phyloP scores from a whole-genome alignment of 352 stramenopile genomes.

The Globisporangium spinosum region DNA sequence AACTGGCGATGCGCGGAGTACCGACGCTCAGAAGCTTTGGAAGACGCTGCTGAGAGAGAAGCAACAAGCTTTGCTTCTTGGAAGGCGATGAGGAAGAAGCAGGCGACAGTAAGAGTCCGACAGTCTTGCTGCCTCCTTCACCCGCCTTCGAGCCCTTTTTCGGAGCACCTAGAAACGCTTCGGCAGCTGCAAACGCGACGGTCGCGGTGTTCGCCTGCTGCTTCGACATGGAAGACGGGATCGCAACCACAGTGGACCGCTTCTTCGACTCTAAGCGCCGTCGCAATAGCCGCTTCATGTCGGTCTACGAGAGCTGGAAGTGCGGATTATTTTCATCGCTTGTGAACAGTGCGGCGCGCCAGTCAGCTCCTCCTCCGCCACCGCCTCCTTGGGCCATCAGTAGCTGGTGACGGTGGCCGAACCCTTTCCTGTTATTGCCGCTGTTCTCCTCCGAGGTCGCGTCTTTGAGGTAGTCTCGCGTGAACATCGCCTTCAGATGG shows the following conservation, averaged over 20 bases:
- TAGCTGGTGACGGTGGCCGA: conserved; percentile 26
- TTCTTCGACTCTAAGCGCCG: conserved; percentile 33
- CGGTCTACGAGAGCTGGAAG: conserved; percentile 34
- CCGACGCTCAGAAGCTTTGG: background rate
- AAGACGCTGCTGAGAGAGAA: conserved; percentile 1
- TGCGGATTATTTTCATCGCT: conserved; percentile 31
- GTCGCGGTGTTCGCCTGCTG: conserved; percentile 24
- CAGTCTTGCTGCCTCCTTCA: conserved; percentile 18
- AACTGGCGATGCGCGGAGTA: background rate
- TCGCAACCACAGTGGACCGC: conserved; percentile 8
- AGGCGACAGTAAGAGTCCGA: background rate
- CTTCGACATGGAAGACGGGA: background rate
- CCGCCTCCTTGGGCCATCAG: conserved; percentile 16
- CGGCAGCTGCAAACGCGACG: conserved; percentile 35
- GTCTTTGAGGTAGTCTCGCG: conserved; percentile 52
- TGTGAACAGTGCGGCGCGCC: conserved; percentile 31
- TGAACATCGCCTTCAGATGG: conserved; percentile 58
- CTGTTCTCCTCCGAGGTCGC: conserved; percentile 3
- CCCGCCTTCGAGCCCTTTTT: conserved; percentile 12
- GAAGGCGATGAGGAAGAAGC: background rate
- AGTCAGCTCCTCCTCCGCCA: conserved; percentile 16
- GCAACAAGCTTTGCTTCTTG: conserved; percentile 7
- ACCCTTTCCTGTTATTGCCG: background rate
- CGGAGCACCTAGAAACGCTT: conserved; percentile 32
- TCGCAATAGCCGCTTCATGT: conserved; percentile 39